Conservation (phyloP, 2,329 filamentous ascomycete species). For the Colletotrichum tropicale region DNA sequence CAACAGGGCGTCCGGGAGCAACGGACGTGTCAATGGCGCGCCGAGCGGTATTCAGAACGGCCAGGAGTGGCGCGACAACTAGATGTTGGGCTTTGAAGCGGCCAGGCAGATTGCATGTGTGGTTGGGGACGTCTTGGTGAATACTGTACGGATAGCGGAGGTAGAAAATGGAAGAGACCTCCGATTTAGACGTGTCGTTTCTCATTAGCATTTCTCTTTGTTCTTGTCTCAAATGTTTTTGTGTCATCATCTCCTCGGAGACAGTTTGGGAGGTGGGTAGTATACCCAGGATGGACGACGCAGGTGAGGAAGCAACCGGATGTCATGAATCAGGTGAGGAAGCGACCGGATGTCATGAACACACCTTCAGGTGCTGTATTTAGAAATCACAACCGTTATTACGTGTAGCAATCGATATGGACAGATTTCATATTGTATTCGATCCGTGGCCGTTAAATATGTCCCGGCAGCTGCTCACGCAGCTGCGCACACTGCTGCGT, state of each 20-base stretch:
- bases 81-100: background rate
- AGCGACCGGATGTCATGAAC: background rate
- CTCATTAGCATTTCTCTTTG: background rate
- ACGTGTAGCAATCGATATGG: background rate
- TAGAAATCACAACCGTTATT: background rate
- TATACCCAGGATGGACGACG: background rate
- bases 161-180: background rate
- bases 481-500: background rate
- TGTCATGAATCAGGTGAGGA: background rate
- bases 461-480: background rate
- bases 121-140: background rate
- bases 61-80: conserved; percentile 48
- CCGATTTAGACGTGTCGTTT: background rate
- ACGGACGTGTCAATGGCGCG: conserved; percentile 25
- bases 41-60: conserved; percentile 48
- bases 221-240: background rate
- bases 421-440: background rate
- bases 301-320: background rate
- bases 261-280: background rate
- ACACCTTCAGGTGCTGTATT: background rate
- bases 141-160: background rate
- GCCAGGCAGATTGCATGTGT: background rate
- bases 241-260: background rate
- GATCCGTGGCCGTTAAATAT: background rate
- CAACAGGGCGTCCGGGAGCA: conserved; percentile 23